Conservation (phyloP, 2,329 filamentous ascomycete genomes). For the Lecanosticta acicola region DNA sequence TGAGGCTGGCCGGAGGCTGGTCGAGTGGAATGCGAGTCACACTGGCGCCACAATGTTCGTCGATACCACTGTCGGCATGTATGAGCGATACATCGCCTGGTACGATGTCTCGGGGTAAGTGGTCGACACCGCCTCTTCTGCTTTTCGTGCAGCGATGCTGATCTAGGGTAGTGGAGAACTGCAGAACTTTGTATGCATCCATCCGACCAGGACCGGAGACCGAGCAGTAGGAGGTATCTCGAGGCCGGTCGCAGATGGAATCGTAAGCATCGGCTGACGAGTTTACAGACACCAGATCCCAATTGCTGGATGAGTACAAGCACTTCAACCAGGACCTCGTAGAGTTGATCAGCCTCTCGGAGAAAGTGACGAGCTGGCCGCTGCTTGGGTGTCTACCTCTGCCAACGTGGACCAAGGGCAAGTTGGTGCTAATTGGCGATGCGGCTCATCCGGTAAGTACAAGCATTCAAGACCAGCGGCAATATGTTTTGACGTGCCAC, state of each 20-base stretch:
- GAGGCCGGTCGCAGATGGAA: no score
- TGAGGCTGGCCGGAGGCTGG: not conserved
- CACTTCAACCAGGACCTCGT: not conserved
- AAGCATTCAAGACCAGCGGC: not conserved
- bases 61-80: not conserved
- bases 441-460: slow-evolving; percentile 9
- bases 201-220: slow-evolving; percentile 5
- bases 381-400: slow-evolving; percentile 2
- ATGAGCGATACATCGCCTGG: not conserved
- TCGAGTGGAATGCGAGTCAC: not conserved
- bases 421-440: slow-evolving; percentile 11
- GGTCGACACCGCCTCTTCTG: not conserved
- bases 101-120: not conserved
- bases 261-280: not conserved
- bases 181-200: slow-evolving; percentile 10
- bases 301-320: not conserved
- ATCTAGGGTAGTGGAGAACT: slow-evolving; percentile 4
- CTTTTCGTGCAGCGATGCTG: not conserved
- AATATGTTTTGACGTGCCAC: not conserved
- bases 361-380: not conserved
- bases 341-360: not conserved
- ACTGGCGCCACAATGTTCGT: not conserved
- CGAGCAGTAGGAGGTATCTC: not conserved
- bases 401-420: slow-evolving; percentile 5
- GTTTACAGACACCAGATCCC: not conserved